phyloP scores from a whole-genome alignment of 2,329 filamentous ascomycete genomes.

The Diaporthe sp. region DNA sequence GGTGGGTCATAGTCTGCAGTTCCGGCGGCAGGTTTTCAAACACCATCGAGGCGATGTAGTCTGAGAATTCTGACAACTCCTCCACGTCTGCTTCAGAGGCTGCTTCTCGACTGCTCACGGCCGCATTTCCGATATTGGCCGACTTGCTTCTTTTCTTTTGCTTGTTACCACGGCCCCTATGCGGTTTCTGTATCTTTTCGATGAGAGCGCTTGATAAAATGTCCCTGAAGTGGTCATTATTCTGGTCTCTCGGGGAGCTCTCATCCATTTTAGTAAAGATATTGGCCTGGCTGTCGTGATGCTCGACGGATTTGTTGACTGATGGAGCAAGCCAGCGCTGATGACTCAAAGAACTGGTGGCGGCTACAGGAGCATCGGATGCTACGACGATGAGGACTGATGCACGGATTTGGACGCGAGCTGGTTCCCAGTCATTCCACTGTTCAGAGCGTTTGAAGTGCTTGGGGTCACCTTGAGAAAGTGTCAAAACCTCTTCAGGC shows the following conservation, averaged over 20 bases:
- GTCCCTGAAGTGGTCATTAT: conserved; percentile 75
- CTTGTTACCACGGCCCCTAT: conserved; percentile 58
- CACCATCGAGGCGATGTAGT: conserved; percentile 80
- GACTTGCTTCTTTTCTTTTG: conserved; percentile 50
- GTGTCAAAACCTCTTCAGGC: neutral
- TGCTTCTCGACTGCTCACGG: neutral
- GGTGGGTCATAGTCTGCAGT: conserved; percentile 74
- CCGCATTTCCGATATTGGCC: neutral
- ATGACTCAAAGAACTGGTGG: neutral
- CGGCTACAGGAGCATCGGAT: neutral
- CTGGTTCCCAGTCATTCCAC: neutral
- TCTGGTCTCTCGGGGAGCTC: neutral
- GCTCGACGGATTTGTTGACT: neutral
- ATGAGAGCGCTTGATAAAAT: conserved; percentile 80
- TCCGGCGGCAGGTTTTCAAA: conserved; percentile 75
- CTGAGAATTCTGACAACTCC: conserved; percentile 84
- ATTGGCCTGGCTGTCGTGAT: neutral
- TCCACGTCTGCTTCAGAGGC: conserved; percentile 61
- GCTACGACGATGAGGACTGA: neutral
- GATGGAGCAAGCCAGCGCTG: neutral
- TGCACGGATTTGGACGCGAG: neutral
- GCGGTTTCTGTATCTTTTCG: conserved; percentile 66
- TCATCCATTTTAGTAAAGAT: neutral
- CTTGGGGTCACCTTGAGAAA: neutral
- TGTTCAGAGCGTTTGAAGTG: neutral